A percentile compares a stretch with the other conserved stretches of the same genome.
Conservation (phyloP, 106 monocot genomes). For the Dactylorhiza incarnata region DNA sequence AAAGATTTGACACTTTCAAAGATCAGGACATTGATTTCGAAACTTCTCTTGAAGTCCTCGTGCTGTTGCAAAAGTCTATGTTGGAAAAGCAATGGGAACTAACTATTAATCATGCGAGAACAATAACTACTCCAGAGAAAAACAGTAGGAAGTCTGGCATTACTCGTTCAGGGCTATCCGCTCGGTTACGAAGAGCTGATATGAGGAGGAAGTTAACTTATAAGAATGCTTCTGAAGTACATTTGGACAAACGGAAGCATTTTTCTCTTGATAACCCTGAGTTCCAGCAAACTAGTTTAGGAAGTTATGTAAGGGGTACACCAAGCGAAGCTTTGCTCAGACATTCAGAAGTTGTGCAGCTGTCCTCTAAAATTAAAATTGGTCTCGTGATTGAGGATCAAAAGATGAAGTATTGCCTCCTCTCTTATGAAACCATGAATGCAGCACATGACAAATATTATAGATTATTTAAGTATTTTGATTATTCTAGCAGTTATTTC, state of each 20-base stretch:
- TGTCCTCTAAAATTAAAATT: conserved; percentile 47
- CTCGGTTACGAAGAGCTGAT: conserved; percentile 49
- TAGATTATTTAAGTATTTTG: too few species aligned
- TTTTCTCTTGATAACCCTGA: conserved; percentile 32
- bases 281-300: conserved; percentile 15
- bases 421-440: not conserved
- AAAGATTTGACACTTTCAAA: conserved; percentile 14
- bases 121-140: conserved; percentile 14
- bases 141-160: conserved; percentile 17
- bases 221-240: conserved; percentile 3
- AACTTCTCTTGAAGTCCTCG: conserved; percentile 68
- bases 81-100: conserved; percentile 96
- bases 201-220: conserved; percentile 20
- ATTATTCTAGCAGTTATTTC: too few species aligned
- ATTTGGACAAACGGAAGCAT: conserved; percentile 9
- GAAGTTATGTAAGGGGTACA: conserved; percentile 46
- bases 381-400: conserved; percentile 51
- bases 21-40: conserved; percentile 37
- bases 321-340: conserved; percentile 47
- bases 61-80: conserved; percentile 89
- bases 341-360: conserved; percentile 54
- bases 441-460: too few species aligned
- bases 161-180: conserved; percentile 64
- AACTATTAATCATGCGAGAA: conserved; percentile 29
- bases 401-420: conserved; percentile 28